Conservation (phyloP, 2,329 filamentous ascomycete genomes). For the Stagonosporopsis tanaceti region DNA sequence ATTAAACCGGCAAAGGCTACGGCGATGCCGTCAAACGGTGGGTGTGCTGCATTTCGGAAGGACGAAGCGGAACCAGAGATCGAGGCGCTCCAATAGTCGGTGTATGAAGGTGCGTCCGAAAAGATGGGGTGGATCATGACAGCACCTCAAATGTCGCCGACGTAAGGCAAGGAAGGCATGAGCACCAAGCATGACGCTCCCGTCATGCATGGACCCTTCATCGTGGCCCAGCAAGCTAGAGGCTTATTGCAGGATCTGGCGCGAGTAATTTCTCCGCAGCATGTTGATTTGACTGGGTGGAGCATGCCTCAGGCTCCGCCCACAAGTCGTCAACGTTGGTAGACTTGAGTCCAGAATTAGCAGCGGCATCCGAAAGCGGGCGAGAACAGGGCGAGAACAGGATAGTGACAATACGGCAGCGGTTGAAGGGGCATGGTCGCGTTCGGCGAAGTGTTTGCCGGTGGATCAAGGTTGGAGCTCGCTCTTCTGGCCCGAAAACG, state of each 20-base stretch:
- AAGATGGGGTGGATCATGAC: too few relatives aligned
- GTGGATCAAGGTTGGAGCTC: neutral
- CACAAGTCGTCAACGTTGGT: conserved; percentile 5
- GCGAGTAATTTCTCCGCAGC: conserved; percentile 24
- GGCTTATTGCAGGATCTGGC: conserved; percentile 21
- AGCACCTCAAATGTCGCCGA: neutral
- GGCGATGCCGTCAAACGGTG: conserved; percentile 6
- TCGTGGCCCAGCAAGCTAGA: conserved; percentile 16
- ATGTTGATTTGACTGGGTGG: conserved; percentile 15
- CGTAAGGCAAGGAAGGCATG: neutral
- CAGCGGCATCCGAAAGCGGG: conserved; percentile 9
- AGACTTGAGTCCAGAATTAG: conserved; percentile 6
- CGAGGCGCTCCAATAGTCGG: too few relatives aligned
- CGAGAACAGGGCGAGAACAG: conserved; percentile 3
- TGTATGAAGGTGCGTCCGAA: too few relatives aligned
- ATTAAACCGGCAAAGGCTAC: neutral
- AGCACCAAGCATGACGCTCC: neutral
- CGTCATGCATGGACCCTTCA: conserved; percentile 13
- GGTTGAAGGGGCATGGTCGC: conserved; percentile 6
- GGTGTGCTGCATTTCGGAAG: conserved; percentile 15
- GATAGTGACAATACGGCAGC: neutral
- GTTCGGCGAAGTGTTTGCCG: conserved; percentile 8
- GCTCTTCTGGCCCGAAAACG: conserved; percentile 5
- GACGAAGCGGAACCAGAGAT: too few relatives aligned
- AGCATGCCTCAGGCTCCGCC: conserved; percentile 6